phyloP scores from a whole-genome alignment of 2,329 filamentous ascomycete genomes.

The Drechslerella coelobrocha region DNA sequence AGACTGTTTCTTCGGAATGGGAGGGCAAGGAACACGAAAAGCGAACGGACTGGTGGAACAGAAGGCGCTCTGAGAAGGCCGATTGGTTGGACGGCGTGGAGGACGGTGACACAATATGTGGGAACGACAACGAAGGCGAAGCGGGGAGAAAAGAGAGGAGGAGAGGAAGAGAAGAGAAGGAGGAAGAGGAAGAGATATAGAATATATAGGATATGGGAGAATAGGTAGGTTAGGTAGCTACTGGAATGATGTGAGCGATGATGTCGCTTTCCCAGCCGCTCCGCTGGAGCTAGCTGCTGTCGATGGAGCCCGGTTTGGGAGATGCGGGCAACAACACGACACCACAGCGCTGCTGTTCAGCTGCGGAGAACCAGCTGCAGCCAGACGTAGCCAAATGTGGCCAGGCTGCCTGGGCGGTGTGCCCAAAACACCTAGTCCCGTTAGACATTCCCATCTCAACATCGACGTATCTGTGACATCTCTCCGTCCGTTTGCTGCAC shows the following conservation, averaged over 20 bases:
- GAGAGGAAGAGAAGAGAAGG: neutral
- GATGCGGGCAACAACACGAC: no score
- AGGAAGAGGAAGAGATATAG: neutral
- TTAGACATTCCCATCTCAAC: neutral
- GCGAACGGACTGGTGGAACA: no score
- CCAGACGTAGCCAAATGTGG: no score
- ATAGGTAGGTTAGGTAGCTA: no score
- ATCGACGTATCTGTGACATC: conserved; percentile 6
- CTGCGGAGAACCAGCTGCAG: no score
- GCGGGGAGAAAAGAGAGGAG: neutral
- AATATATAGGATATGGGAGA: neutral
- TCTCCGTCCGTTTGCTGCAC: neutral
- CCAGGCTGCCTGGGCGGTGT: no score
- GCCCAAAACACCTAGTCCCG: neutral
- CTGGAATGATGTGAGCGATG: no score
- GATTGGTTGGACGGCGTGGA: neutral
- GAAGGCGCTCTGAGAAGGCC: neutral
- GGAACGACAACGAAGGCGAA: neutral
- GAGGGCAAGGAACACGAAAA: neutral
- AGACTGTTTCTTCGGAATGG: neutral
- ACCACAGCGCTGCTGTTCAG: no score
- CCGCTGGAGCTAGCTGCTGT: no score
- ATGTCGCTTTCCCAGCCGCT: no score
- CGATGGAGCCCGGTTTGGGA: no score
- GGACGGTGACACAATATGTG: no score